These are phyloP conservation scores for Penicillium sclerotiorum DNA, from an alignment of 2,329 filamentous ascomycete genomes.

Conservation along the genomic window DNA sequence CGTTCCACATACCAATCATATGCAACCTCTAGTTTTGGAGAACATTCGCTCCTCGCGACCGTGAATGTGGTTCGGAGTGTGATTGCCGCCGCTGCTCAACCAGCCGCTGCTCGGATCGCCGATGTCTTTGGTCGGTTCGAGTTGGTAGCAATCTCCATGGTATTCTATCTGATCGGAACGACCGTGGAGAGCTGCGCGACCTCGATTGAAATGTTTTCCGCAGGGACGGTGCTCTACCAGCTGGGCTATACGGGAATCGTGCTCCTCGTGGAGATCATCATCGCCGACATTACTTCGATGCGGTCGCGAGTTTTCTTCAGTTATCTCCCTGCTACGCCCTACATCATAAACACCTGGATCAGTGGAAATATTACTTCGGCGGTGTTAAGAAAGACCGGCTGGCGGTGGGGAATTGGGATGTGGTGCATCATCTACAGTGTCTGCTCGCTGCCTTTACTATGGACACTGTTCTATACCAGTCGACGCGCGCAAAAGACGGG, in stretches of 20 bases:
- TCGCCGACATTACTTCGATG: slow-evolving; percentile 10
- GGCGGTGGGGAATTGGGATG: slow-evolving; percentile 10
- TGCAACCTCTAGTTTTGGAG: slow-evolving; percentile 7
- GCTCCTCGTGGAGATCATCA: slow-evolving; percentile 9
- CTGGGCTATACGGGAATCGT: slow-evolving; percentile 8
- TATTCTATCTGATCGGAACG: slow-evolving; percentile 6
- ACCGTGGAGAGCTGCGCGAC: slow-evolving; percentile 6
- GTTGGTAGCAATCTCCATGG: slow-evolving; percentile 5
- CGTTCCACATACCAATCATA: slow-evolving; percentile 10
- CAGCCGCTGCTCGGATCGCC: slow-evolving; percentile 5
- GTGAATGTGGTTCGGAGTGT: slow-evolving; percentile 8
- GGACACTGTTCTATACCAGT: slow-evolving; percentile 5
- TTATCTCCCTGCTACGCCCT: slow-evolving; percentile 7
- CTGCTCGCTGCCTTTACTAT: slow-evolving; percentile 6
- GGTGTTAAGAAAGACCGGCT: neutral
- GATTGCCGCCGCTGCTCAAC: slow-evolving; percentile 7
- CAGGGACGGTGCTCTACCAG: slow-evolving; percentile 6
- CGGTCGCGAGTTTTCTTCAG: slow-evolving; percentile 9
- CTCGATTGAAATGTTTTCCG: slow-evolving; percentile 4
- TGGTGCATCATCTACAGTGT: slow-evolving; percentile 7
- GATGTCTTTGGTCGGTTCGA: slow-evolving; percentile 9
- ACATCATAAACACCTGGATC: slow-evolving; percentile 9
- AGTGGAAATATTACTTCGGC: slow-evolving; percentile 6
- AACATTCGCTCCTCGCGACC: slow-evolving; percentile 8
- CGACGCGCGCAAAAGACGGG: slow-evolving; percentile 4